phyloP scores from a whole-genome alignment of 192 early-diverging fungal species.

The Backusella liffmaniae region DNA sequence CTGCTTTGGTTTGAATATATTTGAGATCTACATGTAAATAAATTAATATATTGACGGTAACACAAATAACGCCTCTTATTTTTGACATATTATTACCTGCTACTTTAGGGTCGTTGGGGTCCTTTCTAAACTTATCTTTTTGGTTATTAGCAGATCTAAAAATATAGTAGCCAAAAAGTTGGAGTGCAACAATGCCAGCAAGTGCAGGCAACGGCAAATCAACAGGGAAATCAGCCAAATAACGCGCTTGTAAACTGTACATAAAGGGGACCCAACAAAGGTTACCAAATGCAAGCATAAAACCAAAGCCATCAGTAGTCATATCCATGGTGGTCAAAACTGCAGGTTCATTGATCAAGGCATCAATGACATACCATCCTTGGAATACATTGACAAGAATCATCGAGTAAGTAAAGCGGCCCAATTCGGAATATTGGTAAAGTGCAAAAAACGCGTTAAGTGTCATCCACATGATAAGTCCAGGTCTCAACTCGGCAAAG shows the following conservation, averaged over 20 bases:
- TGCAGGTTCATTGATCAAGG: conserved; percentile 71
- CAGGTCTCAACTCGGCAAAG: conserved; percentile 92
- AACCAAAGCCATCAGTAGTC: conserved; percentile 95
- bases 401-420: conserved; percentile 79
- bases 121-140: conserved; percentile 87
- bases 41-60: not conserved
- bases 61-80: not conserved
- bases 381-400: conserved; percentile 75
- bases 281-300: conserved; percentile 77
- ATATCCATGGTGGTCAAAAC: conserved; percentile 97
- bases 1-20: conserved; percentile 81
- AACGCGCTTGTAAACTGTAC: conserved; percentile 88
- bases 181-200: conserved; percentile 47
- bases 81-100: conserved; percentile 20
- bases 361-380: conserved; percentile 85
- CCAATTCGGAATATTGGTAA: conserved; percentile 68
- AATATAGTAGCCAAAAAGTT: conserved; percentile 74
- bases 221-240: conserved; percentile 70
- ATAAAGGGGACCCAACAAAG: conserved; percentile 90
- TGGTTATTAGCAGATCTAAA: conserved; percentile 88
- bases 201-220: conserved; percentile 44
- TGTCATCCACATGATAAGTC: conserved; percentile 87
- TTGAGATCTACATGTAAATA: conserved; percentile 55
- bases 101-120: conserved; percentile 56
- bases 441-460: conserved; percentile 74